A percentile compares a stretch with the other conserved stretches of the same genome.
These are phyloP conservation scores for Trichoderma sp. DNA, from an alignment of 2,329 filamentous ascomycete genomes.

Conservation along the genomic window DNA sequence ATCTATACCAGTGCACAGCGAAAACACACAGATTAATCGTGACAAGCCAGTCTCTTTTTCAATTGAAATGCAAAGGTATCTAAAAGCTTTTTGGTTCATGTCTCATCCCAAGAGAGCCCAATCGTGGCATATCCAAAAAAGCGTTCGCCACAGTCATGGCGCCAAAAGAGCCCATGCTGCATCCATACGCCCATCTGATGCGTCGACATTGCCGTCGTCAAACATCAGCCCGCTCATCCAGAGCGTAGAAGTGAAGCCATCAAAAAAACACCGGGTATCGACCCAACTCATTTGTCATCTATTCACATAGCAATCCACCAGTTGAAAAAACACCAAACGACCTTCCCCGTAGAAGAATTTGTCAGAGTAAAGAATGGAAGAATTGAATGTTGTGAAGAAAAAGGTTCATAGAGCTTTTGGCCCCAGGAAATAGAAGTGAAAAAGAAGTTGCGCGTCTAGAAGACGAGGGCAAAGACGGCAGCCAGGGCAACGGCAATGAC, in stretches of 20 bases:
- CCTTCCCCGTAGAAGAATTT: conserved; percentile 30
- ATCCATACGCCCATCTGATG: conserved; percentile 11
- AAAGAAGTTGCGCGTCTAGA: conserved; percentile 25
- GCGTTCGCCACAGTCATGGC: conserved; percentile 7
- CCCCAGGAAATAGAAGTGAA: not conserved
- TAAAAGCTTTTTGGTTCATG: conserved; percentile 16
- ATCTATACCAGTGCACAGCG: not conserved
- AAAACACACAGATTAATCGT: not conserved
- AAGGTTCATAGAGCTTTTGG: not conserved
- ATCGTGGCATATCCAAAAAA: conserved; percentile 5
- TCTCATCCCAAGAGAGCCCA: conserved; percentile 10
- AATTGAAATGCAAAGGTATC: conserved; percentile 20
- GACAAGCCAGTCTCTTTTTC: not conserved
- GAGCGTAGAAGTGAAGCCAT: conserved; percentile 20
- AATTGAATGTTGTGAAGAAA: conserved; percentile 13
- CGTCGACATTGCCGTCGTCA: not conserved
- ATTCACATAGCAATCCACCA: conserved; percentile 17
- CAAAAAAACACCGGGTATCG: conserved; percentile 16
- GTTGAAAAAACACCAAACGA: conserved; percentile 29
- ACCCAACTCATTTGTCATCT: conserved; percentile 17
- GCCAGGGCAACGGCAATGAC: conserved; percentile 41
- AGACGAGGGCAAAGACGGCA: conserved; percentile 41
- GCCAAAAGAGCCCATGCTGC: not conserved
- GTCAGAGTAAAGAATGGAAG: conserved; percentile 24
- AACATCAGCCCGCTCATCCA: conserved; percentile 12